phyloP scores from a whole-genome alignment of 164 flowering plant genomes.

The Euptelea pleiosperma region DNA sequence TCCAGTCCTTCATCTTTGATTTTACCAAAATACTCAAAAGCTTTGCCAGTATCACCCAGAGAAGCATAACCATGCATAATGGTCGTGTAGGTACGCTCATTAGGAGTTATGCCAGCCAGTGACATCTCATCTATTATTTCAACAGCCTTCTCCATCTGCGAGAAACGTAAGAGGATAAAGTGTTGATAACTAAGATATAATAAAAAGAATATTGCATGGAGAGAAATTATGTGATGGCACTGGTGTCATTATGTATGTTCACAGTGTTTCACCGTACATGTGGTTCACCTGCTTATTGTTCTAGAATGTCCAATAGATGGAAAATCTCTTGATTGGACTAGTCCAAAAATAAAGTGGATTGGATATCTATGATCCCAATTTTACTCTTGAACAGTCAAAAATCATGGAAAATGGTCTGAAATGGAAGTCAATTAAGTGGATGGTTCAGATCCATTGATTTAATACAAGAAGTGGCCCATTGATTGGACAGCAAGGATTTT shows the following conservation, averaged over 20 bases:
- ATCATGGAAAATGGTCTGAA: no score
- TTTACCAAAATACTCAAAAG: constrained; percentile 82
- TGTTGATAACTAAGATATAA: background rate
- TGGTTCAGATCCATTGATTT: background rate
- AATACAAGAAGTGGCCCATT: no score
- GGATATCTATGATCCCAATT: no score
- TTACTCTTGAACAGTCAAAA: no score
- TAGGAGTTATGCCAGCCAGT: constrained; percentile 68
- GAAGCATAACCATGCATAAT: constrained; percentile 99
- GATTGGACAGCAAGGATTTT: no score
- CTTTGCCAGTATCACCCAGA: constrained; percentile 88
- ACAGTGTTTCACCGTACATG: no score
- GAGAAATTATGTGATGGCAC: no score
- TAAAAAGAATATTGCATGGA: no score
- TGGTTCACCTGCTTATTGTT: no score
- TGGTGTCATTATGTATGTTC: no score
- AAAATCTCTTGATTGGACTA: no score
- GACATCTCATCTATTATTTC: constrained; percentile 76
- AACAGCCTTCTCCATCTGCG: constrained; percentile 90
- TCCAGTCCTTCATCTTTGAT: constrained; percentile 77
- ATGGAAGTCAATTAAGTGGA: background rate
- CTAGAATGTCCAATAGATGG: background rate
- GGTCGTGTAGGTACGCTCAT: constrained; percentile 81
- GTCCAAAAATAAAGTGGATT: no score
- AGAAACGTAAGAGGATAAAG: constrained; percentile 10